Evolutionary conservation across 352 stramenopile genomes (phyloP).

Genomic region (Phytophthora sp.): DNA sequence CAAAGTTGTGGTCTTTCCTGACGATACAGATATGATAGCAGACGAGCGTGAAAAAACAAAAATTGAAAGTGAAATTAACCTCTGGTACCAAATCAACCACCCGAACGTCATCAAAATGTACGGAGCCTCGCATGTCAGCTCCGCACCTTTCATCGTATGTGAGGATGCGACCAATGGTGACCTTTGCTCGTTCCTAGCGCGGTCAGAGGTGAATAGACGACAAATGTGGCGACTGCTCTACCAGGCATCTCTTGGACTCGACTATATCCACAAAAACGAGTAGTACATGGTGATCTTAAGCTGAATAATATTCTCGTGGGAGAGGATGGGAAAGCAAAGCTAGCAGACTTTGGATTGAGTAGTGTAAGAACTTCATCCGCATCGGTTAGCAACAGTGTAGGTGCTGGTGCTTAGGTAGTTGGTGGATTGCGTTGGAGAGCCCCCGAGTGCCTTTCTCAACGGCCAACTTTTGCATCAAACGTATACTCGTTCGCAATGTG

Average conservation of each 20-base stretch:
- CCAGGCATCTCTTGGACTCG: background rate
- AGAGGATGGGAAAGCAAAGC: background rate
- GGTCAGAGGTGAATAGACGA: background rate
- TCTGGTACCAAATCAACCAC: background rate
- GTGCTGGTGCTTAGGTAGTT: too few species aligned
- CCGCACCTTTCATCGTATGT: background rate
- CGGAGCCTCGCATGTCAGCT: background rate
- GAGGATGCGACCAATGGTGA: background rate
- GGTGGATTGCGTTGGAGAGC: too few species aligned
- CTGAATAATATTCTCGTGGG: background rate
- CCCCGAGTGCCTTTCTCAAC: background rate
- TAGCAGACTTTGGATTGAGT: background rate
- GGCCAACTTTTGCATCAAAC: background rate
- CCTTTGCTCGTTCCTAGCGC: background rate
- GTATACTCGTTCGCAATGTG: background rate
- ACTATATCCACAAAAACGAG: background rate
- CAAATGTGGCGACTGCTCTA: background rate
- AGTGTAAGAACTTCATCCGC: too few species aligned
- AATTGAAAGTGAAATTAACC: background rate
- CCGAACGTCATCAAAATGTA: background rate
- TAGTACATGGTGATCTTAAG: background rate
- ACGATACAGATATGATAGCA: background rate
- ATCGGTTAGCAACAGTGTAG: too few species aligned
- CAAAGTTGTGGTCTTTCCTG: conserved; percentile 26
- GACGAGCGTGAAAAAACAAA: background rate